Conservation (phyloP, 176 grass and related monocot species). For the Carex pumila region DNA sequence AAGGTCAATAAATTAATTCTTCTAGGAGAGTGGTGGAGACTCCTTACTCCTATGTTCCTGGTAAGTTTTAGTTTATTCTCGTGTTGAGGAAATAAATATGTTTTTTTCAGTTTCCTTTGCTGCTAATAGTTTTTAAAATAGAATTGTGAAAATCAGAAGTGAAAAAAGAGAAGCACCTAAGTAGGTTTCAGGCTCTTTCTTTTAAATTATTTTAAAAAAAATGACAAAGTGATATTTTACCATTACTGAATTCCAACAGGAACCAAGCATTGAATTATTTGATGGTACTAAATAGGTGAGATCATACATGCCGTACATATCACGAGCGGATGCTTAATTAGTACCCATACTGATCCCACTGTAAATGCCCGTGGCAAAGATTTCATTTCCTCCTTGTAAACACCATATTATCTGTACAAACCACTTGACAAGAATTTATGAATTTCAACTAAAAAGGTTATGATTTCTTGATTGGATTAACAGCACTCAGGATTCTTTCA, state of each 20-base stretch:
- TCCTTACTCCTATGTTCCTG: slow-evolving; percentile 82
- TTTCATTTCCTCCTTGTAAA: neutral
- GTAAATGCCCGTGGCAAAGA: neutral
- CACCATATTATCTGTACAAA: slow-evolving; percentile 2
- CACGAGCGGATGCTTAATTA: neutral
- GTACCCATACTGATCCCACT: neutral
- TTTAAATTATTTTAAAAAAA: neutral
- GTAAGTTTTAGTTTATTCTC: slow-evolving; percentile 25
- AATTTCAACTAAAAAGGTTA: neutral
- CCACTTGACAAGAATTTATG: slow-evolving; percentile 7
- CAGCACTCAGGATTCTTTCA: slow-evolving; percentile 79
- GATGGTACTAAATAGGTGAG: neutral
- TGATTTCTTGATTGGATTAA: neutral
- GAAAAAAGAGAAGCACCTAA: neutral
- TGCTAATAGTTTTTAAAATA: neutral
- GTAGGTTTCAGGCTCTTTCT: neutral
- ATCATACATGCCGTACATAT: neutral
- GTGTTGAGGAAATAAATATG: neutral
- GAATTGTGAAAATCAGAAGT: neutral
- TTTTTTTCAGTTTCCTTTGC: neutral
- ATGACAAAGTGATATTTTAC: neutral
- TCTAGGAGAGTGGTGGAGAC: slow-evolving; percentile 80
- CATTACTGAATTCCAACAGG: neutral
- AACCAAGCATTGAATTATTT: neutral
- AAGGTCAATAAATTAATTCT: slow-evolving; percentile 80